Evolutionary conservation across 2,329 filamentous ascomycete genomes (phyloP).

Genomic region (Colletotrichum phormii): DNA sequence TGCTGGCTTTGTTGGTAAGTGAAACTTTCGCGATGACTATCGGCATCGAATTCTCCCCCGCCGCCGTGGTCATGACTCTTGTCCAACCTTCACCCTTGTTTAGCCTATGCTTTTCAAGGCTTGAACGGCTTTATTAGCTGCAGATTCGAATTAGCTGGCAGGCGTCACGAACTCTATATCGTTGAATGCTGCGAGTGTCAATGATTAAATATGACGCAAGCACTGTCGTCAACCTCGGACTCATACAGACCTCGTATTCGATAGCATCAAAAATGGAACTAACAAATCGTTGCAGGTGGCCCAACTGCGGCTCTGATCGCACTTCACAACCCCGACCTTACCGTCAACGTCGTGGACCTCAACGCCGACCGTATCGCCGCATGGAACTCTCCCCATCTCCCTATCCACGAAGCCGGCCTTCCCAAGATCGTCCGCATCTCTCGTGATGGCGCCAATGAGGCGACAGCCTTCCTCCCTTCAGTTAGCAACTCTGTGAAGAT

Average conservation of each 20-base stretch:
- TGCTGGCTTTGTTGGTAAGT: constrained; percentile 80
- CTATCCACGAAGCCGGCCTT: constrained; percentile 81
- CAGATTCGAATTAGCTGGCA: background rate
- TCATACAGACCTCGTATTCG: constrained; percentile 2
- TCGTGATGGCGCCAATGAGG: constrained; percentile 65
- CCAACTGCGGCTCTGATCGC: constrained; percentile 82
- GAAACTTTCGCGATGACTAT: background rate
- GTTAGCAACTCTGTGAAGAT: constrained; percentile 48
- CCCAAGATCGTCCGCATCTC: constrained; percentile 74
- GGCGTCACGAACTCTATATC: background rate
- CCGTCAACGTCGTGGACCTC: constrained; percentile 80
- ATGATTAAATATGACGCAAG: background rate
- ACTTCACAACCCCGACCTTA: constrained; percentile 76
- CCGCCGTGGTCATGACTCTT: constrained; percentile 8
- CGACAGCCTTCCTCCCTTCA: constrained; percentile 53
- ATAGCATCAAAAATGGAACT: constrained; percentile 2
- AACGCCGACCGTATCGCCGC: constrained; percentile 73
- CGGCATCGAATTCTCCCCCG: background rate
- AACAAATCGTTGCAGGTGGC: constrained; percentile 62
- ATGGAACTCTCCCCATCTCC: constrained; percentile 80
- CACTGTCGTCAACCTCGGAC: background rate
- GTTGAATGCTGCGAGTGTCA: background rate
- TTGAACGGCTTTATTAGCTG: background rate
- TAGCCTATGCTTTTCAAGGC: background rate
- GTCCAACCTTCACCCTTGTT: background rate